Evolutionary conservation across 495 filamentous ascomycete genomes (phyloP).

Genomic region (Baudoinia panamericana): DNA sequence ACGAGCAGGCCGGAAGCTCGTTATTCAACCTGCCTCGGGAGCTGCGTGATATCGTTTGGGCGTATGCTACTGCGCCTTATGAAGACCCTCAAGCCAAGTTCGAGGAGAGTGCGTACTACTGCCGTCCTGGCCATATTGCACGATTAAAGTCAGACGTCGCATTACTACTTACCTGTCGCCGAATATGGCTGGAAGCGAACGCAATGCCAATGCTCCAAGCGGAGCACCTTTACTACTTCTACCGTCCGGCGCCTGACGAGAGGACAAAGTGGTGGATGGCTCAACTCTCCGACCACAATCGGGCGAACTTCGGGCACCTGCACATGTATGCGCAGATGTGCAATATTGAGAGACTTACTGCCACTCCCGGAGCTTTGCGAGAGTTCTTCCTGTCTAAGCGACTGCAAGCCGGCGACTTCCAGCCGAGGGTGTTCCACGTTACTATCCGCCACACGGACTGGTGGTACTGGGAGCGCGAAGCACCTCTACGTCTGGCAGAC

Average conservation of each 20-base stretch:
- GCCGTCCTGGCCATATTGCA: slow-evolving; percentile 23
- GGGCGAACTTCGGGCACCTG: slow-evolving; percentile 13
- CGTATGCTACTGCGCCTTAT: slow-evolving; percentile 24
- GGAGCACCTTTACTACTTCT: slow-evolving; percentile 16
- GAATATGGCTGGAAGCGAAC: slow-evolving; percentile 24
- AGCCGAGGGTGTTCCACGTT: slow-evolving; percentile 19
- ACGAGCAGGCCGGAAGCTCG: slow-evolving; percentile 15
- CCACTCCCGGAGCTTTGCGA: neutral
- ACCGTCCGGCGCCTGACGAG: slow-evolving; percentile 8
- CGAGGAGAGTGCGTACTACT: slow-evolving; percentile 17
- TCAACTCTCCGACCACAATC: slow-evolving; percentile 4
- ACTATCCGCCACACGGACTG: slow-evolving; percentile 29
- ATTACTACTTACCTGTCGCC: slow-evolving; percentile 26
- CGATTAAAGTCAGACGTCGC: slow-evolving; percentile 20
- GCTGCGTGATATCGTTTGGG: slow-evolving; percentile 26
- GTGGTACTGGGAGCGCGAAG: slow-evolving; percentile 26
- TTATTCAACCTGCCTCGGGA: slow-evolving; percentile 28
- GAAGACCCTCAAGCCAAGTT: slow-evolving; percentile 20
- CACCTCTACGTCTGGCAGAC: slow-evolving; percentile 17
- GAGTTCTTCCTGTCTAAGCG: slow-evolving; percentile 1
- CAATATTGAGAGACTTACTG: slow-evolving; percentile 2
- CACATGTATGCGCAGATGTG: slow-evolving; percentile 16
- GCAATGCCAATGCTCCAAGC: slow-evolving; percentile 19
- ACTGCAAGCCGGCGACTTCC: slow-evolving; percentile 8
- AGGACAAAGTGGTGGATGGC: slow-evolving; percentile 6